phyloP scores from a whole-genome alignment of 2,329 filamentous ascomycete species.

The Periglandula ipomoeae region DNA sequence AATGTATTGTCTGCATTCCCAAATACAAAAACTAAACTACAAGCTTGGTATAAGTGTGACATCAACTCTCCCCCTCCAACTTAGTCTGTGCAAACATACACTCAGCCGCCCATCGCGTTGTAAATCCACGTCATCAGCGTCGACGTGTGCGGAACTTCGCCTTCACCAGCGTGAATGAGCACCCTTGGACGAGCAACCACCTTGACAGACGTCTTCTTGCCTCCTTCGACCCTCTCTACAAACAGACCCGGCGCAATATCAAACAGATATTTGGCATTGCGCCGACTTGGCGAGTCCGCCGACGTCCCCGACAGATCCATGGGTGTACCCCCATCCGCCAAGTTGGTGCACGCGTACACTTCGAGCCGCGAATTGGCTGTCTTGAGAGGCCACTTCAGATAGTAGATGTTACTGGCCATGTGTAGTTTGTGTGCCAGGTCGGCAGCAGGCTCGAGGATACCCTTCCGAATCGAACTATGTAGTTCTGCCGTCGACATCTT shows the following conservation, averaged over 20 bases:
- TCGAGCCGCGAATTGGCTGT: slow-evolving; percentile 26
- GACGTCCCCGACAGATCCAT: slow-evolving; percentile 21
- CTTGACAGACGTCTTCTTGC: slow-evolving; percentile 22
- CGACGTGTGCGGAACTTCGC: slow-evolving; percentile 17
- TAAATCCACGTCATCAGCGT: slow-evolving; percentile 25
- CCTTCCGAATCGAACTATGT: slow-evolving; percentile 22
- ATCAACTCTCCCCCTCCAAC: background rate
- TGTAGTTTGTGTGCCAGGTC: slow-evolving; percentile 28
- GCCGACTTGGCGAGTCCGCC: slow-evolving; percentile 19
- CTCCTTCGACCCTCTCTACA: slow-evolving; percentile 25
- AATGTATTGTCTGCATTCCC: no score
- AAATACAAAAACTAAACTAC: no score
- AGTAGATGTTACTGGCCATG: slow-evolving; percentile 23
- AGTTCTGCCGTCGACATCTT: slow-evolving; percentile 19
- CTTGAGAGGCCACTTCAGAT: slow-evolving; percentile 28
- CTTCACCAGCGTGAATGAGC: slow-evolving; percentile 20
- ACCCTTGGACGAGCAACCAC: slow-evolving; percentile 26
- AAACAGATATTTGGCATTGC: slow-evolving; percentile 25
- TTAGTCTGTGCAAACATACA: background rate
- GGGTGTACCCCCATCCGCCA: slow-evolving; percentile 21
- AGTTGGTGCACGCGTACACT: slow-evolving; percentile 27
- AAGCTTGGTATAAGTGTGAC: no score
- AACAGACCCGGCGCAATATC: slow-evolving; percentile 28
- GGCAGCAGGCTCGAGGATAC: slow-evolving; percentile 25
- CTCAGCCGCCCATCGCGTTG: slow-evolving; percentile 6